Percentiles rank a stretch among this genome's conserved stretches.
phyloP scores from a whole-genome alignment of 164 flowering plant genomes.

The Chimonanthus salicifolius region DNA sequence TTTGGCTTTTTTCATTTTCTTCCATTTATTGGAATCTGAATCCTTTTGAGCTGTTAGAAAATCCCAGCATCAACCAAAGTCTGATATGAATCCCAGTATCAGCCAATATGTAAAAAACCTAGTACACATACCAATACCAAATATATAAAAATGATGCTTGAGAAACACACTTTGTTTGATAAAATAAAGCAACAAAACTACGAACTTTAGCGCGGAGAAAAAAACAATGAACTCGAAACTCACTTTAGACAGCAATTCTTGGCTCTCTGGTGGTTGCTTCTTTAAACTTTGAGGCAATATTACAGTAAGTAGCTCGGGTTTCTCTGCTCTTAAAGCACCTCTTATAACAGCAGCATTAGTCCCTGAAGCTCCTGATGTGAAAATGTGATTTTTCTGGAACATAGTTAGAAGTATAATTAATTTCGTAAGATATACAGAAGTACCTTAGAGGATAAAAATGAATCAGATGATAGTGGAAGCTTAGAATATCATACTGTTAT shows the following conservation, averaged over 20 bases:
- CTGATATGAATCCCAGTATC: neutral
- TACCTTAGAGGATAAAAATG: neutral
- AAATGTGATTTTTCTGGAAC: slow-evolving; percentile 92
- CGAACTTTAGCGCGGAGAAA: neutral
- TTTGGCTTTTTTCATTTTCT: neutral
- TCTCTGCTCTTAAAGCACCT: slow-evolving; percentile 92
- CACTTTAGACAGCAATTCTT: slow-evolving; percentile 86
- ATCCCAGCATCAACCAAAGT: neutral
- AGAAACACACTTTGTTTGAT: too few relatives aligned
- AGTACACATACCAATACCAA: neutral
- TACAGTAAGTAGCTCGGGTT: slow-evolving; percentile 88
- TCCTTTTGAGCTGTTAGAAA: neutral
- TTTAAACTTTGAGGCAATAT: slow-evolving; percentile 93
- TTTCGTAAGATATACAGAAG: neutral
- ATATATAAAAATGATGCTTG: too few relatives aligned
- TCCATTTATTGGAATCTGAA: neutral
- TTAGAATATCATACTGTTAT: slow-evolving; percentile 65
- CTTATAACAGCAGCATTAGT: slow-evolving; percentile 99
- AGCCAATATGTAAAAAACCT: too few relatives aligned
- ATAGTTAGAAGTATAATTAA: neutral
- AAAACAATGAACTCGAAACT: slow-evolving; percentile 17
- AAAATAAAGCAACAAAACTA: neutral
- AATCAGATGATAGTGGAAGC: slow-evolving; percentile 1
- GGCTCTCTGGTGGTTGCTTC: slow-evolving; percentile 96
- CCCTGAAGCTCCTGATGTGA: slow-evolving; percentile 96